Base-by-base conservation (phyloP, 2,329 filamentous ascomycete genomes). In the Elsinoe perseae region DNA sequence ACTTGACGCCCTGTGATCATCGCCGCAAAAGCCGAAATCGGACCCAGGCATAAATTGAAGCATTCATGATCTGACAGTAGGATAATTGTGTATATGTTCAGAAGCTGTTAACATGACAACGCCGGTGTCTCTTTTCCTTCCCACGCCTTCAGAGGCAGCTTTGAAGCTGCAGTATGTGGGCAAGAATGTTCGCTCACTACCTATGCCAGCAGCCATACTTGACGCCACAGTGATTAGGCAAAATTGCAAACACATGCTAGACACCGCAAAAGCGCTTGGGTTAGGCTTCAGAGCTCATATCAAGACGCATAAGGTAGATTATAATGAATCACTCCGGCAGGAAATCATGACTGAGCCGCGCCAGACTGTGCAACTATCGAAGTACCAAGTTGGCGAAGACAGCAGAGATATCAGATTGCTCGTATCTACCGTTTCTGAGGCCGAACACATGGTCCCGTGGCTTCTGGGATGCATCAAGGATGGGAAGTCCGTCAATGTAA, bases 231-330 rank as follows among this genome's bases (percentile, higher is more conserved):
- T 85, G 40, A 72, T 89, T 21, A 74, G 79, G 56, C 73, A 77
- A 50, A 89, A 92, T 65, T 92, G 87, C 69, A 70, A 75, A 59
- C 75, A 80, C 32, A 91, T 93, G 86, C 78, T 89, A 5, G 74
- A 82, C 10, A 80, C 86, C 0, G 78, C 80, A 12, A 68, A 77
- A 38, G 71, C 72, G 50, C 70, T 91, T 12, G 74, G 77, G 0
- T 75, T 91, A 21, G 78, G 77, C 5, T 92, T 89, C 74, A 76
- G 88, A 58, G 84, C 85, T 1, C 88, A 93, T 68, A 82, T 92
- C 58, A 93, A 93, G 72, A 90, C 86, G 20, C 88, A 93, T 69
- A 93, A 93, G 75, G 85, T 85, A 16, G 32, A 10, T n/a, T 16
- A 4, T 2, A n/a, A 3, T 6, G 3, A 2, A 23, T 32, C n/a